phyloP scores from a whole-genome alignment of 2,329 filamentous ascomycete genomes.

The Fonsecaea monophora region DNA sequence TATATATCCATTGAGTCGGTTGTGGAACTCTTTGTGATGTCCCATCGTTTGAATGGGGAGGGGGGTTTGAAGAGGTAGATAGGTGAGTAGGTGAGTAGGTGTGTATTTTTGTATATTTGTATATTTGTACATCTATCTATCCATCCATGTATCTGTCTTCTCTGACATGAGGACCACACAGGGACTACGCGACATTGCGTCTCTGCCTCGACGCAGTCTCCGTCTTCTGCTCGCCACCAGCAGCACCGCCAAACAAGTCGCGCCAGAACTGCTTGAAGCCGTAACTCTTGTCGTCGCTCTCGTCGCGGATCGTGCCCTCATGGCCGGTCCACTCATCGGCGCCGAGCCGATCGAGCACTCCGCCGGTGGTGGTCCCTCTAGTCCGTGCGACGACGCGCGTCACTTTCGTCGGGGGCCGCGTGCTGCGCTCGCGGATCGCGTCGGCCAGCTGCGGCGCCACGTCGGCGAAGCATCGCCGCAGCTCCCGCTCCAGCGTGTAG shows the following conservation, averaged over 20 bases:
- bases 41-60: too few species aligned
- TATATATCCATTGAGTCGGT: too few species aligned
- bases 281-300: constrained; percentile 72
- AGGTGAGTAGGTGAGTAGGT: too few species aligned
- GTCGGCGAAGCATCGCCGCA: constrained; percentile 81
- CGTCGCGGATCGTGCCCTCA: constrained; percentile 71
- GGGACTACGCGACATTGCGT: constrained; percentile 5
- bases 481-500: constrained; percentile 80
- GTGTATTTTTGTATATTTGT: too few species aligned
- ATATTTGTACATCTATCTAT: too few species aligned
- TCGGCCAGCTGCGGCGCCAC: constrained; percentile 77
- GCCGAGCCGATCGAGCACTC: constrained; percentile 68
- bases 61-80: too few species aligned
- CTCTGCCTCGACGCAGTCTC: not conserved
- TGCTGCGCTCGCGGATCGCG: constrained; percentile 74
- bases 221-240: too few species aligned
- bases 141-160: too few species aligned
- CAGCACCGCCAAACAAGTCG: constrained; percentile 66
- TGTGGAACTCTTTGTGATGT: too few species aligned
- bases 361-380: constrained; percentile 47
- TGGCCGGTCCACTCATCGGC: constrained; percentile 53
- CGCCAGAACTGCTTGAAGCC: constrained; percentile 89
- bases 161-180: too few species aligned
- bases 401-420: constrained; percentile 51
- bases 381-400: constrained; percentile 51